Evolutionary conservation across 2,329 filamentous ascomycete genomes (phyloP).

Genomic region (Hymenoscyphus salicellus): DNA sequence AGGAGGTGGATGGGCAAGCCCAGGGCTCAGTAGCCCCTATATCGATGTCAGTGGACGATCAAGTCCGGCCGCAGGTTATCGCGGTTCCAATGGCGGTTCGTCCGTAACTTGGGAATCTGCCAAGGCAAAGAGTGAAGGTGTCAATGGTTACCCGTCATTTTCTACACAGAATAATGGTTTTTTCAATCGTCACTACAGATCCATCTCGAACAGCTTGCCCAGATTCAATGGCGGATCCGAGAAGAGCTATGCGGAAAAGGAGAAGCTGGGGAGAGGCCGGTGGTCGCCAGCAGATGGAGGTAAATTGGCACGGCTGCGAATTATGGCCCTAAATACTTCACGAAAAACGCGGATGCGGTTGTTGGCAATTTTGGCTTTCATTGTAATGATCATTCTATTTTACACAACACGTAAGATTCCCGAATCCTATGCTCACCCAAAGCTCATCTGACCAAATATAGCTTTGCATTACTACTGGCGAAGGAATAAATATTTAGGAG

Average conservation of each 20-base stretch:
- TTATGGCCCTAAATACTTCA: slow-evolving; percentile 51
- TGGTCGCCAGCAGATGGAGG: slow-evolving; percentile 50
- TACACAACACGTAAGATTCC: slow-evolving; percentile 66
- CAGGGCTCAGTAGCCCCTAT: slow-evolving; percentile 66
- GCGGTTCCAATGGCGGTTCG: slow-evolving; percentile 52
- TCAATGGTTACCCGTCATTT: slow-evolving; percentile 75
- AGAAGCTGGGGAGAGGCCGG: slow-evolving; percentile 64
- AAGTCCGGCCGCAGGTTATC: slow-evolving; percentile 55
- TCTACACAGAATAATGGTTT: slow-evolving; percentile 80
- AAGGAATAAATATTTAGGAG: slow-evolving; percentile 69
- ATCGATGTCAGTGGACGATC: slow-evolving; percentile 59
- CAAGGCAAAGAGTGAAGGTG: slow-evolving; percentile 70
- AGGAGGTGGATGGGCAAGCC: slow-evolving; percentile 85
- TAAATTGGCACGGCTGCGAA: slow-evolving; percentile 47
- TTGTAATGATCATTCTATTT: slow-evolving; percentile 63
- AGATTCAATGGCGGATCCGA: slow-evolving; percentile 58
- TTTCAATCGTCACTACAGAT: slow-evolving; percentile 79
- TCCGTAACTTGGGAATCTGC: slow-evolving; percentile 78
- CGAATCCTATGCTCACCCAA: neutral
- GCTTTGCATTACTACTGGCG: slow-evolving; percentile 59
- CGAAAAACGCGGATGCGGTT: slow-evolving; percentile 65
- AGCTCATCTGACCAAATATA: slow-evolving; percentile 23
- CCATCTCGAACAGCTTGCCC: slow-evolving; percentile 75
- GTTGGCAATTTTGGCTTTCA: slow-evolving; percentile 55
- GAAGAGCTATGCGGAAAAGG: slow-evolving; percentile 65